These are phyloP conservation scores for Botrytis squamosa DNA, from an alignment of 2,329 filamentous ascomycete genomes.

Conservation along the genomic window DNA sequence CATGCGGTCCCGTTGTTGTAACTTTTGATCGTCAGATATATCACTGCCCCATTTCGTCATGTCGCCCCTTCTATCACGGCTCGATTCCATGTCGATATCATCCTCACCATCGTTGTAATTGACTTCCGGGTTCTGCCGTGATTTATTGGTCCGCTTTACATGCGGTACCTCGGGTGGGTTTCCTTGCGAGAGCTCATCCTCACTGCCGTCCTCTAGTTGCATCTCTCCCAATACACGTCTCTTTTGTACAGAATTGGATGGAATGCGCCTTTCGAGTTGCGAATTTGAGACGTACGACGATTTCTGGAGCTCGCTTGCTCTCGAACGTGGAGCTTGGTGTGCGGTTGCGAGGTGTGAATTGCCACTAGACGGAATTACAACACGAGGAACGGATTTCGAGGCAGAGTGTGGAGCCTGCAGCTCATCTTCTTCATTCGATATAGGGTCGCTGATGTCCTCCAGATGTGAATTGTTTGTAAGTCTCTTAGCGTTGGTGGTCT, in stretches of 20 bases:
- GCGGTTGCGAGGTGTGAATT: background rate
- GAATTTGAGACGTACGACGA: background rate
- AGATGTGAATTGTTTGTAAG: background rate
- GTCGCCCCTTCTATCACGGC: conserved; percentile 6
- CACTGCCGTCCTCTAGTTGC: background rate
- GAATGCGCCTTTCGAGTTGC: background rate
- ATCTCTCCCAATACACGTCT: background rate
- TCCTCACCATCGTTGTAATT: background rate
- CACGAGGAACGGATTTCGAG: background rate
- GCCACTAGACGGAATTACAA: background rate
- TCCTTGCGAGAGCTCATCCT: conserved; percentile 10
- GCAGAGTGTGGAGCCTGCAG: background rate
- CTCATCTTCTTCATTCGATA: conserved; percentile 4
- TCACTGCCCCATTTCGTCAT: conserved; percentile 3
- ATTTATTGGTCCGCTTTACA: background rate
- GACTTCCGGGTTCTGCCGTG: background rate
- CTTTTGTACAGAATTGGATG: background rate
- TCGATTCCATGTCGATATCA: background rate
- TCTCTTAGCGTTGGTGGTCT: background rate
- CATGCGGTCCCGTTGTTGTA: background rate
- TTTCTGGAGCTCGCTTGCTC: background rate
- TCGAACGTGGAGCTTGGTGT: background rate
- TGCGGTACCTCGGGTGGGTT: background rate
- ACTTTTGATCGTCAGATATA: background rate
- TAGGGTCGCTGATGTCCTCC: conserved; percentile 2